Conservation (phyloP, 305 asterid genomes). For the Rubia occidens region DNA sequence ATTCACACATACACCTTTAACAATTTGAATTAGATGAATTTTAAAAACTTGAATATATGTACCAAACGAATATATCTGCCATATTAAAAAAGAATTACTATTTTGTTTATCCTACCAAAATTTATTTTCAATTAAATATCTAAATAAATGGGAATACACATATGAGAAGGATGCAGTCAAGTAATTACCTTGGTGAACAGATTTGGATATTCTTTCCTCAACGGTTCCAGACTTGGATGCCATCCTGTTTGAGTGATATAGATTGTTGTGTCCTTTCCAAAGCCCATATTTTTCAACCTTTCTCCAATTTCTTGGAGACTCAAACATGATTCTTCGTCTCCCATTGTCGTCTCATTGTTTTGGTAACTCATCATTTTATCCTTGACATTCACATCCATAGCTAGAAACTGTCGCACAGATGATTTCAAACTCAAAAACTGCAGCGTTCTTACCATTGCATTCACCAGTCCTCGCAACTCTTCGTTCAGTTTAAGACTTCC, state of each 20-base stretch:
- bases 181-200: constrained; percentile 48
- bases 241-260: constrained; percentile 38
- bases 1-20: no score
- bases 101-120: no score
- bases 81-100: no score
- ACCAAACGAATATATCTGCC: no score
- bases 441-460: constrained; percentile 43
- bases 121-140: no score
- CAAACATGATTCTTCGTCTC: constrained; percentile 19
- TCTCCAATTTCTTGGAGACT: constrained; percentile 31
- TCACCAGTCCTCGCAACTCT: constrained; percentile 20
- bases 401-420: constrained; percentile 38
- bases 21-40: no score
- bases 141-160: no score
- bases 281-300: constrained; percentile 22
- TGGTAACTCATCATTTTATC: constrained; percentile 18
- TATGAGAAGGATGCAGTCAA: no score
- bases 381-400: constrained; percentile 39
- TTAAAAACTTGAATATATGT: no score
- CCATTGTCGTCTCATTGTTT: constrained; percentile 4
- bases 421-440: constrained; percentile 37
- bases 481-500: constrained; percentile 34
- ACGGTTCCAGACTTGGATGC: constrained; percentile 32
- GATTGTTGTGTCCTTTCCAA: constrained; percentile 19
- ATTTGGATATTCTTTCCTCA: constrained; percentile 47